Conservation (phyloP, 345 rosid genomes). For the Luvunga scandens region DNA sequence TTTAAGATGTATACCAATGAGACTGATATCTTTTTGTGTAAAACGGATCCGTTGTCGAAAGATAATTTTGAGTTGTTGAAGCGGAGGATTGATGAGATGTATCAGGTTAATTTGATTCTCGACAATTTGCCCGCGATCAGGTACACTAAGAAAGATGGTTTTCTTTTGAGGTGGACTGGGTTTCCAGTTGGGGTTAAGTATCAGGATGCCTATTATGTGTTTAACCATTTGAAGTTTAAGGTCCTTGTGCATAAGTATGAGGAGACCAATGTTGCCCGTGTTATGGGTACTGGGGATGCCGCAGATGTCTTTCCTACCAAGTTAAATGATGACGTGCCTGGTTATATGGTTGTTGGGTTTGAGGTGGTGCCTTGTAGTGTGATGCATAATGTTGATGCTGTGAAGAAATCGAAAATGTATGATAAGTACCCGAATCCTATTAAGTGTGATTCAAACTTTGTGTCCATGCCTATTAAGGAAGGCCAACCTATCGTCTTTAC, state of each 20-base stretch:
- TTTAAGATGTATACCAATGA: constrained; percentile 69
- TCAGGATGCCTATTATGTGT: constrained; percentile 65
- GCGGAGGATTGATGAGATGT: constrained; percentile 83
- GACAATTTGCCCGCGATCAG: constrained; percentile 81
- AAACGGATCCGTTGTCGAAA: constrained; percentile 45
- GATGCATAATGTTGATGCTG: constrained; percentile 46
- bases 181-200: constrained; percentile 75
- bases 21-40: constrained; percentile 63
- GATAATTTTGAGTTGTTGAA: constrained; percentile 62
- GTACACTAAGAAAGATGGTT: constrained; percentile 63
- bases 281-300: constrained; percentile 88
- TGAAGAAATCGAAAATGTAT: constrained; percentile 57
- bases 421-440: constrained; percentile 58
- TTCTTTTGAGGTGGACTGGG: constrained; percentile 79
- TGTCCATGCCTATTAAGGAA: constrained; percentile 67
- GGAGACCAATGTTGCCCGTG: constrained; percentile 68
- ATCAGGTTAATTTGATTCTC: constrained; percentile 81
- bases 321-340: constrained; percentile 40
- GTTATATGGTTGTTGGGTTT: constrained; percentile 88
- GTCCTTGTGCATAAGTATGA: constrained; percentile 86
- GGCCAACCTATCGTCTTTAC: constrained; percentile 70
- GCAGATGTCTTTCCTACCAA: constrained; percentile 65
- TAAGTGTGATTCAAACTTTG: constrained; percentile 69
- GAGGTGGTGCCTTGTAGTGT: constrained; percentile 81
- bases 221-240: constrained; percentile 83